Evolutionary conservation across 1,139 yeast species (phyloP).

Genomic region (Saccharomycopsis hybrid): DNA sequence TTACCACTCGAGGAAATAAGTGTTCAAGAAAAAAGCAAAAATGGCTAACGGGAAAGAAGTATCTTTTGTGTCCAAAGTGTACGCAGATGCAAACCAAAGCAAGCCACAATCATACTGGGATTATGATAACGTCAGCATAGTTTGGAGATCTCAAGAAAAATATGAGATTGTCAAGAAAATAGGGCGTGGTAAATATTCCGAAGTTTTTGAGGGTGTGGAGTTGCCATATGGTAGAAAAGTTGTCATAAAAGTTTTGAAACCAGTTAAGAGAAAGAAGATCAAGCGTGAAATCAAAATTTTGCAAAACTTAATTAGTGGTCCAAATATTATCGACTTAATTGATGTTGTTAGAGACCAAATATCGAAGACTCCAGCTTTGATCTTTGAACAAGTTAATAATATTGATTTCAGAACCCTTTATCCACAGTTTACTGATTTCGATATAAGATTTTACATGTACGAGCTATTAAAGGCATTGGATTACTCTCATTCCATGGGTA

Average conservation of each 20-base stretch:
- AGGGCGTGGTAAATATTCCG: constrained; percentile 96
- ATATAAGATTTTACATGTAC: constrained; percentile 82
- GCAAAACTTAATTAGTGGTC: constrained; percentile 82
- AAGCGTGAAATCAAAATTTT: constrained; percentile 90
- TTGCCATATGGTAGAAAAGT: constrained; percentile 47
- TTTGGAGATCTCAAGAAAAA: constrained; percentile 64
- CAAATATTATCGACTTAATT: constrained; percentile 71
- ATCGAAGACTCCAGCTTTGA: constrained; percentile 87
- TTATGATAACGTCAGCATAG: constrained; percentile 62
- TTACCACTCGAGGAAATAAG: too few species aligned
- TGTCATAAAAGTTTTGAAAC: constrained; percentile 92
- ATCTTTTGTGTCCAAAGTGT: constrained; percentile 47
- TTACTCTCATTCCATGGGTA: constrained; percentile 94
- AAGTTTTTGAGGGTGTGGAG: constrained; percentile 82
- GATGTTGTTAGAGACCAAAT: constrained; percentile 89
- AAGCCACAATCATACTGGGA: constrained; percentile 75
- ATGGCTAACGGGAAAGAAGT: background rate
- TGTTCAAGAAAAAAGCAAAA: background rate
- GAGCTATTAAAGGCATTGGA: constrained; percentile 88
- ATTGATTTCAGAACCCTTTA: constrained; percentile 85
- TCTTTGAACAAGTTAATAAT: constrained; percentile 87
- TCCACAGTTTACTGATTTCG: constrained; percentile 80
- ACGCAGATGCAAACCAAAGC: constrained; percentile 56
- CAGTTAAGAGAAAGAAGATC: constrained; percentile 94
- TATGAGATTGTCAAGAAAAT: constrained; percentile 87